These are phyloP conservation scores for Entonaema liquescens DNA, from an alignment of 495 filamentous ascomycete genomes.

Conservation along the genomic window DNA sequence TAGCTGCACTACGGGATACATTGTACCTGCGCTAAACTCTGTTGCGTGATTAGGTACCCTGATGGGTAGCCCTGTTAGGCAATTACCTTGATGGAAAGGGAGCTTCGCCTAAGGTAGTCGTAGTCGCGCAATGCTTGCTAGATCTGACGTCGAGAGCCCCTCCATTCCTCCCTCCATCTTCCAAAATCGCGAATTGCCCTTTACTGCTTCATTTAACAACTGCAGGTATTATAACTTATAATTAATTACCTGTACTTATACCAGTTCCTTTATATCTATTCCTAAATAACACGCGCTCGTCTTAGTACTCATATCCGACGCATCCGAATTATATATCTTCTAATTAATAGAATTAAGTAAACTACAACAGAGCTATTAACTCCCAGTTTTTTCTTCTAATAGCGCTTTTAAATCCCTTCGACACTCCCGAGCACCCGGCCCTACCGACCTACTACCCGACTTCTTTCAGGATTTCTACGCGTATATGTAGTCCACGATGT, in stretches of 20 bases:
- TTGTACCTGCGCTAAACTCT: no score
- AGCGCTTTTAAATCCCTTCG: neutral
- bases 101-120: constrained; percentile 1
- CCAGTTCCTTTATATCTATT: no score
- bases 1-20: no score
- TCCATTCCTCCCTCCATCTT: constrained; percentile 16
- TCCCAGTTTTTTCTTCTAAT: neutral
- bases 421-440: no score
- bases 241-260: no score
- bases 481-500: constrained; percentile 15
- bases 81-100: constrained; percentile 22
- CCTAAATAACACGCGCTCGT: neutral
- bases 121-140: constrained; percentile 28
- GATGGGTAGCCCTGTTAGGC: constrained; percentile 9
- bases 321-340: neutral
- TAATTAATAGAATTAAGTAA: neutral
- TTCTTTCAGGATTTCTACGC: neutral
- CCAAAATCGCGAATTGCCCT: neutral
- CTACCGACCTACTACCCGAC: no score
- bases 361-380: neutral
- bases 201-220: neutral
- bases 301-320: neutral
- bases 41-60: no score
- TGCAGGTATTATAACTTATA: no score
- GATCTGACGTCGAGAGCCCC: constrained; percentile 37